phyloP scores from a whole-genome alignment of 2,329 filamentous ascomycete species.

The Aspergillus aculeatus region DNA sequence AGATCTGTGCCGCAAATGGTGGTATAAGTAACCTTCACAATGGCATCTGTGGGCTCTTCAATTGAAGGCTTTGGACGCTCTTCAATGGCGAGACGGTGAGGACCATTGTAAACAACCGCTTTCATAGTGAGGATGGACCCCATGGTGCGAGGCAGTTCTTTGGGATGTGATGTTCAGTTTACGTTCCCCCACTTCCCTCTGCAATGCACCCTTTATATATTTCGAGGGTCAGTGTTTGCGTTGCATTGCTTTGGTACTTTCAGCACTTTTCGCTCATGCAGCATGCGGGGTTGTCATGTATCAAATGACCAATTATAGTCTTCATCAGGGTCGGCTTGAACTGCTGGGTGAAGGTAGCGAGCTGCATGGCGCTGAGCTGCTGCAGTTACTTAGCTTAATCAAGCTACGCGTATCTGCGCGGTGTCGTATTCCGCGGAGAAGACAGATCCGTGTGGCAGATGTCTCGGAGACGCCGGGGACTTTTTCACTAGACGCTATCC shows the following conservation, averaged over 20 bases:
- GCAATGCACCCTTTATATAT: background rate
- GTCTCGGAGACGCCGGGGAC: background rate
- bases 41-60: slow-evolving; percentile 48
- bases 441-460: background rate
- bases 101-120: slow-evolving; percentile 47
- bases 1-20: slow-evolving; percentile 58
- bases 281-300: background rate
- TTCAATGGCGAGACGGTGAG: slow-evolving; percentile 37
- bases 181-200: too few species aligned
- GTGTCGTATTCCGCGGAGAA: background rate
- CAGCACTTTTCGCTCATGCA: background rate
- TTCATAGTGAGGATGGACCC: slow-evolving; percentile 38
- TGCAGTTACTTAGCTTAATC: background rate
- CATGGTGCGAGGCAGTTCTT: background rate
- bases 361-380: background rate
- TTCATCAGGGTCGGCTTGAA: background rate
- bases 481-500: too few species aligned
- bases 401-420: background rate
- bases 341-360: background rate
- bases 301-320: background rate
- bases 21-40: slow-evolving; percentile 50
- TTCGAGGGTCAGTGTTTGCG: background rate
- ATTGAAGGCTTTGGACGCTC: slow-evolving; percentile 46
- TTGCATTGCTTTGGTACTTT: background rate
- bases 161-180: too few species aligned